Evolutionary conservation across 1,284 basidiomycete species (phyloP).

Genomic region (Cystobasidium pallidum): DNA sequence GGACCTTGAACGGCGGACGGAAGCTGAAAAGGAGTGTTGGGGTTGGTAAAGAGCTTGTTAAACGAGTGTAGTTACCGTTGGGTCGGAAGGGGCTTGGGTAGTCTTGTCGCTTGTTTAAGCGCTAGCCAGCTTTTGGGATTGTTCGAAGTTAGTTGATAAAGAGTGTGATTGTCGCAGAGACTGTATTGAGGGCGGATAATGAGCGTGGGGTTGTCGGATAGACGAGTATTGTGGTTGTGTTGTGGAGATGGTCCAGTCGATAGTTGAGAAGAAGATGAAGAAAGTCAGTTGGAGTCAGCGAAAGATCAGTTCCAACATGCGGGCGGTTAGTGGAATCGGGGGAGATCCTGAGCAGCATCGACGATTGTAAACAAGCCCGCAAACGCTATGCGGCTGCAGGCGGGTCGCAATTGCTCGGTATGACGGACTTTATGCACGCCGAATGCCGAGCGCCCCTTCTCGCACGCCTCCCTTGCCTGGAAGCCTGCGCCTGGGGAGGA

Average conservation of each 20-base stretch:
- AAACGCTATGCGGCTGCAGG: not conserved
- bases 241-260: not conserved
- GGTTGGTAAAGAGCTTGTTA: conserved; percentile 21
- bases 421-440: conserved; percentile 3
- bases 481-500: not conserved
- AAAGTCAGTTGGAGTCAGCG: conserved; percentile 9
- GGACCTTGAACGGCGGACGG: not conserved
- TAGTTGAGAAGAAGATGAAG: conserved; percentile 11
- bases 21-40: not conserved
- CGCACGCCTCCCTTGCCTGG: not conserved
- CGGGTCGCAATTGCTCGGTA: conserved; percentile 2
- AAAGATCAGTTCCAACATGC: not conserved
- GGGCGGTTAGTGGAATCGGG: not conserved
- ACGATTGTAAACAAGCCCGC: conserved; percentile 16
- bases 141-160: conserved; percentile 1
- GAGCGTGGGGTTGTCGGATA: conserved; percentile 20
- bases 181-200: conserved; percentile 33
- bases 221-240: conserved; percentile 12
- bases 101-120: not conserved
- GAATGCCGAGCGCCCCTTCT: conserved; percentile 18
- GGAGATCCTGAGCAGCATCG: conserved; percentile 3
- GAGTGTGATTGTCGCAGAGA: conserved; percentile 43
- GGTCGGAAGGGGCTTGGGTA: conserved; percentile 1
- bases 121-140: not conserved
- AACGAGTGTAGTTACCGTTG: conserved; percentile 38